phyloP scores from a whole-genome alignment of 495 filamentous ascomycete species.

The Peziza echinospora region DNA sequence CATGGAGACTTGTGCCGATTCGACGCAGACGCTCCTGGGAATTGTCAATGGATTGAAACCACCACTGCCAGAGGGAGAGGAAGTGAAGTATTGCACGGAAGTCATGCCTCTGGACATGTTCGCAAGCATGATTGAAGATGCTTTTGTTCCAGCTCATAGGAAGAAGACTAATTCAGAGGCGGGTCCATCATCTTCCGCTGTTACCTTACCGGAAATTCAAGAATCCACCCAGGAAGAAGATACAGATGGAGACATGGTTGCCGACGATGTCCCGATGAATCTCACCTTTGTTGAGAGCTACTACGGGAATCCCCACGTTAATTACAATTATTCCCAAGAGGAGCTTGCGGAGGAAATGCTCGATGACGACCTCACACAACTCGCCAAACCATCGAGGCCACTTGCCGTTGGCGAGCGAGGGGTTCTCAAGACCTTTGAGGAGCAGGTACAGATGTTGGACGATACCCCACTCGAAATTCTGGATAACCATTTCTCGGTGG shows the following conservation, averaged over 20 bases:
- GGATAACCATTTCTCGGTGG: constrained; percentile 48
- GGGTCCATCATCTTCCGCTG: background rate
- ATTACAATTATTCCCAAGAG: constrained; percentile 17
- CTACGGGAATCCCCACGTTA: constrained; percentile 21
- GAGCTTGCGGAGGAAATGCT: constrained; percentile 29
- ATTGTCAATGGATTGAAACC: constrained; percentile 64
- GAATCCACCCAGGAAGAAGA: constrained; percentile 23
- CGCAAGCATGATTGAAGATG: constrained; percentile 69
- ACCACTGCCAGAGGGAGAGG: constrained; percentile 56
- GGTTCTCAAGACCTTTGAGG: constrained; percentile 41
- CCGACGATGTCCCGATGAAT: constrained; percentile 29
- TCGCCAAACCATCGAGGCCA: constrained; percentile 20
- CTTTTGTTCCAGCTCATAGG: constrained; percentile 28
- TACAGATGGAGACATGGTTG: constrained; percentile 4
- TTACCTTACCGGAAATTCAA: constrained; percentile 9
- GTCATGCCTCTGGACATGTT: constrained; percentile 70
- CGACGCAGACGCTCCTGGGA: constrained; percentile 73
- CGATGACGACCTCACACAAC: constrained; percentile 23
- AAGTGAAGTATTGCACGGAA: constrained; percentile 68
- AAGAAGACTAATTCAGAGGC: background rate
- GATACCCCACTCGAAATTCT: constrained; percentile 36
- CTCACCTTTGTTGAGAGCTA: constrained; percentile 43
- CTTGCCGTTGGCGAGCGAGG: constrained; percentile 36
- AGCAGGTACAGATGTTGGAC: constrained; percentile 28
- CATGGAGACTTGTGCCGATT: constrained; percentile 89